Evolutionary conservation across 495 filamentous ascomycete species (phyloP).

Genomic region (Haplographium delicatum): DNA sequence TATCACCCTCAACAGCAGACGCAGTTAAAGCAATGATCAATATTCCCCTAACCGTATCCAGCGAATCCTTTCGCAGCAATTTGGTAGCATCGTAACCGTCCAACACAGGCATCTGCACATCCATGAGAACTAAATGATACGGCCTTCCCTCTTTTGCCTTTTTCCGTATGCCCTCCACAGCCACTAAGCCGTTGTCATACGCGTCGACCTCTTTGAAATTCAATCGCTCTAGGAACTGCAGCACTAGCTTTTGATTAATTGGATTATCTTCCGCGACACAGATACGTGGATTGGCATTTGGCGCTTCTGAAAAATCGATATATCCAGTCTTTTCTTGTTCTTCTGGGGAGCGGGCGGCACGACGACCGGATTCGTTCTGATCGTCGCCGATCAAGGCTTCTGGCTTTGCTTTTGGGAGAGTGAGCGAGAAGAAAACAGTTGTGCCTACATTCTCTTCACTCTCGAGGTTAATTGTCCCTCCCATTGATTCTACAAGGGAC

Average conservation of each 20-base stretch:
- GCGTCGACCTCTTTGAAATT: slow-evolving; percentile 73
- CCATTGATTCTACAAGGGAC: slow-evolving; percentile 85
- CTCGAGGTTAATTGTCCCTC: slow-evolving; percentile 78
- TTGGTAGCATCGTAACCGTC: slow-evolving; percentile 89
- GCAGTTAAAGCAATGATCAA: slow-evolving; percentile 93
- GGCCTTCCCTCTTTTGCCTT: slow-evolving; percentile 62
- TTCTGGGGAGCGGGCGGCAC: too few relatives aligned
- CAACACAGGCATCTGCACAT: slow-evolving; percentile 89
- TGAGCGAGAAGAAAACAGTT: slow-evolving; percentile 77
- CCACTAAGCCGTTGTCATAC: slow-evolving; percentile 77
- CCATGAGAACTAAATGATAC: slow-evolving; percentile 82
- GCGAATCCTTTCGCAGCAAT: slow-evolving; percentile 65
- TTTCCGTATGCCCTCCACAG: slow-evolving; percentile 74
- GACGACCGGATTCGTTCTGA: slow-evolving; percentile 15
- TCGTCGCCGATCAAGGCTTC: slow-evolving; percentile 43
- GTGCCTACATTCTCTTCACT: slow-evolving; percentile 70
- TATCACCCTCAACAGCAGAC: slow-evolving; percentile 80
- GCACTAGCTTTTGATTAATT: slow-evolving; percentile 86
- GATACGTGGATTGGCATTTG: slow-evolving; percentile 51
- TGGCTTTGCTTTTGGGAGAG: slow-evolving; percentile 63
- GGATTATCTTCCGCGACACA: slow-evolving; percentile 89
- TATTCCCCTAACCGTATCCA: slow-evolving; percentile 66
- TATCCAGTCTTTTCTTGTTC: not conserved
- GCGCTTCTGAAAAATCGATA: slow-evolving; percentile 7
- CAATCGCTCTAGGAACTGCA: slow-evolving; percentile 78